Evolutionary conservation across 2,329 filamentous ascomycete genomes (phyloP), one percentile per base, ranked within the genome.

Genomic region (Cercospora canescens): DNA sequence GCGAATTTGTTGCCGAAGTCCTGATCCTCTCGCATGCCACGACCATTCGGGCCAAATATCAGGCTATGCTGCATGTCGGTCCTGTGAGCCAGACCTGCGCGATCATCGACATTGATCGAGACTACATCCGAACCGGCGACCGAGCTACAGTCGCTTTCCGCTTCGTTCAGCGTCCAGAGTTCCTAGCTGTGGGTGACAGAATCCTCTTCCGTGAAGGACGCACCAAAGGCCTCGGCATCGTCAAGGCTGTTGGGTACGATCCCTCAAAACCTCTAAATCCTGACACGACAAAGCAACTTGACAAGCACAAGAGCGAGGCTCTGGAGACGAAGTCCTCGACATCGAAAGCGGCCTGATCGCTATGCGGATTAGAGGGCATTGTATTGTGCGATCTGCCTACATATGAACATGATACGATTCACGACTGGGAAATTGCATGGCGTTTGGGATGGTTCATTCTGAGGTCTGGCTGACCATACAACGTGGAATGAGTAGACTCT

Each of bases 61-160:
- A 99, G 81, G 95, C 95, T 0, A 99, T 98, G 94, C 85, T 99
- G 24, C 95, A 99, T 74, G 94, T 99, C 4, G 95, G 95, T 0
- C 92, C 95, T 0, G 91, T 99, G 50, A 93, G 91, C 45, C 95
- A 99, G 81, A 99, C 95, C 0, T 99, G 95, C 76, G 89, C 93
- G 11, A 97, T 99, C 76, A 96, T 99, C 74, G 95, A 97, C 75
- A 95, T 99, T 71, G 95, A 99, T 77, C 89, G 94, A n/a, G 91
- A 91, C 28, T 95, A 94, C 74, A 97, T 99, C 70, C 88, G 95
- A 7, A 97, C 94, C 0, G 95, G 95, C 9, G 95, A 98, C 77
- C 86, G 94, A n/a, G 95, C 95, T 2, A 89, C 89, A 0, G 95
- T 99, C 1, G 95, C 94, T 0, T 99, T 99, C 81, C 89, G 90